These are phyloP conservation scores for Ceratobasidium papillatum DNA, from an alignment of 1,284 basidiomycete species.

Conservation along the genomic window DNA sequence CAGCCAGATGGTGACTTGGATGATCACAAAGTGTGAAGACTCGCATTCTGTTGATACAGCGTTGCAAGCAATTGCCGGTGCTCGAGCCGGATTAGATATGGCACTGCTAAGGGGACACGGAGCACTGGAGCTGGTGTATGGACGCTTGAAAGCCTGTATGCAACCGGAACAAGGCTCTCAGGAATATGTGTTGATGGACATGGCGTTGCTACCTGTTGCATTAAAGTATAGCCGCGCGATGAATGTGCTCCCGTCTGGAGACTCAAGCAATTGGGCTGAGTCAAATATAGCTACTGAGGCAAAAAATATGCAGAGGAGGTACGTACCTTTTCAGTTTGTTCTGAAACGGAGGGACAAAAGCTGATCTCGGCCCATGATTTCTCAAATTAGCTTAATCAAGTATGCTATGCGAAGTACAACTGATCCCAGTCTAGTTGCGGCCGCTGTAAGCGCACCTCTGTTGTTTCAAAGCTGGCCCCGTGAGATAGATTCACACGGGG, in stretches of 20 bases:
- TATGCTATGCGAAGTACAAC: too few relatives aligned
- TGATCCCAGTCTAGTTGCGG: too few relatives aligned
- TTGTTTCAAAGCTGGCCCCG: too few relatives aligned
- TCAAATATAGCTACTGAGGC: too few relatives aligned
- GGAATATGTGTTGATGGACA: background rate
- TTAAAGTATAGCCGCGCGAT: background rate
- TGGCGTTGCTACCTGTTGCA: background rate
- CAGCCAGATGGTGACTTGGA: background rate
- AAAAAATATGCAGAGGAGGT: too few relatives aligned
- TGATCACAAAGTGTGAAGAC: conserved; percentile 2
- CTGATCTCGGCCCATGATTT: too few relatives aligned
- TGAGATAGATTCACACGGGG: too few relatives aligned
- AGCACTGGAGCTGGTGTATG: background rate
- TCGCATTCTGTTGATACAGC: background rate
- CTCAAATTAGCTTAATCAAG: too few relatives aligned
- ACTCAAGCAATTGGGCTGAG: too few relatives aligned
- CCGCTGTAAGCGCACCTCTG: too few relatives aligned
- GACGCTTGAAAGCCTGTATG: background rate
- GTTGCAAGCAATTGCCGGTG: conserved; percentile 10
- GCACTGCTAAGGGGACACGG: background rate
- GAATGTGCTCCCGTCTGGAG: background rate
- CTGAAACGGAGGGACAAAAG: too few relatives aligned
- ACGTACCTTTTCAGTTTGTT: too few relatives aligned
- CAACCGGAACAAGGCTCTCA: background rate
- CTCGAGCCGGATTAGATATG: background rate